Base-by-base conservation (phyloP, 108 stramenopile species). In the Skeletonema costatum region DNA sequence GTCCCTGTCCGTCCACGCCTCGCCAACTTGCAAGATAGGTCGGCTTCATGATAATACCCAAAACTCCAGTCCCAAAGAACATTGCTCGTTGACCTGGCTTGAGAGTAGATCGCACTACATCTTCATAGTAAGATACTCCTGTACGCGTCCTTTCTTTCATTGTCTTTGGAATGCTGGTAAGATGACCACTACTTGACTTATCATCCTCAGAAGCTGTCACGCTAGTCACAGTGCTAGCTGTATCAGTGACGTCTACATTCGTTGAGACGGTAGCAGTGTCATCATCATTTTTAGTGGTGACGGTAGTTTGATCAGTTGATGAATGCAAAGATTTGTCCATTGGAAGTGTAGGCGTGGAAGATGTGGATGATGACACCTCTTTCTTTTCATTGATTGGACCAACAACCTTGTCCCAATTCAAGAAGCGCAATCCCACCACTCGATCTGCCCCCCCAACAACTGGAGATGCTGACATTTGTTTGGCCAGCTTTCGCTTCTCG, bases 41-140 rank as follows among this genome's bases (percentile, higher is more conserved):
- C 66, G 90, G 91, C 59, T 91, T 90, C 31, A 95, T 70, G 61
- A 92, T 90, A 41, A 92, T 90, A 41, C 92, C 92, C 58, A 95
- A 77, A 82, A 87, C 91, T 66, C 94, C 94, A 53, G 69, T 72
- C 32, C 94, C 91, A 51, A 95, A 71, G 48, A 95, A 75, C 81
- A 95, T 86, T 50, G 90, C 86, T 58, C 85, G 89, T 68, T 95
- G 84, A 56, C 85, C 64, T 14, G 90, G 87, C 63, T 79, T 76
- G 29, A 92, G 60, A 9, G 75, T 38, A 11, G 76, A 68, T 66
- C 61, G 60, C 30, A 81, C 73, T 33, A 68, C 73, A 32, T 74
- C 69, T 73, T 81, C 80, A 41, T 81, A 81, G 33, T 70, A 70
- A 6, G 80, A 81, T 11, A 31, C 42, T 19, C 71, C 35, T 61